Conservation (phyloP, 495 filamentous ascomycete species). For the Lindgomyces ingoldianus region DNA sequence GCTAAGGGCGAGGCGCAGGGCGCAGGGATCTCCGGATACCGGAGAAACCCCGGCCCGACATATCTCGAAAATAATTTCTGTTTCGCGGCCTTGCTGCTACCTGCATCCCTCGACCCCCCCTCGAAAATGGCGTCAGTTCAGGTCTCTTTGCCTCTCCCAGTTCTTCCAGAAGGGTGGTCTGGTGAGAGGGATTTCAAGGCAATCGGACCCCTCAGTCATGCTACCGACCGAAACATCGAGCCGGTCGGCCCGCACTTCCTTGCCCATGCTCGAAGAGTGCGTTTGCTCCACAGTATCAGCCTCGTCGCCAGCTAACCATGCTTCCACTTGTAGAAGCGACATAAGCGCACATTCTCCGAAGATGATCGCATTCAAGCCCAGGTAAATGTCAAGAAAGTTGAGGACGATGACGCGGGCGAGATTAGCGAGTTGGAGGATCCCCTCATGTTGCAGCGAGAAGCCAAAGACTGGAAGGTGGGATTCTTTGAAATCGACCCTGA, state of each 20-base stretch:
- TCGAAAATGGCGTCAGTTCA: constrained; percentile 80
- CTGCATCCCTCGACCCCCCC: constrained; percentile 3
- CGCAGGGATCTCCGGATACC: not conserved
- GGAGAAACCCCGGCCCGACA: constrained; percentile 4
- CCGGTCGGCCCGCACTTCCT: constrained; percentile 97
- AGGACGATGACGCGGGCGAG: constrained; percentile 85
- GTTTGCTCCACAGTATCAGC: constrained; percentile 32
- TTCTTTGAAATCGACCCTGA: not conserved
- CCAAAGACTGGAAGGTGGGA: constrained; percentile 97
- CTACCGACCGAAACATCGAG: constrained; percentile 83
- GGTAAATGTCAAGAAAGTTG: constrained; percentile 90
- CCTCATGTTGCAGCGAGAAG: constrained; percentile 84
- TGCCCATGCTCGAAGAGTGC: constrained; percentile 89
- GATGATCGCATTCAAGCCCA: constrained; percentile 96
- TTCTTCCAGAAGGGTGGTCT: constrained; percentile 78
- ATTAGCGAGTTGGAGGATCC: constrained; percentile 91
- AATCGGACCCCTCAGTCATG: constrained; percentile 65
- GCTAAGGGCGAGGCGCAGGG: not conserved
- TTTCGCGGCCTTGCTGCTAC: not conserved
- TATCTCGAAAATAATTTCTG: constrained; percentile 2
- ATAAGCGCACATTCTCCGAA: constrained; percentile 96
- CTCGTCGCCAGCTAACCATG: constrained; percentile 2
- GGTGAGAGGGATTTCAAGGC: constrained; percentile 91
- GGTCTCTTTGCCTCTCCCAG: constrained; percentile 79
- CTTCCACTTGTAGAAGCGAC: constrained; percentile 64